Evolutionary conservation across 495 filamentous ascomycete genomes (phyloP).

Genomic region (Beverwykella pulmonaria): DNA sequence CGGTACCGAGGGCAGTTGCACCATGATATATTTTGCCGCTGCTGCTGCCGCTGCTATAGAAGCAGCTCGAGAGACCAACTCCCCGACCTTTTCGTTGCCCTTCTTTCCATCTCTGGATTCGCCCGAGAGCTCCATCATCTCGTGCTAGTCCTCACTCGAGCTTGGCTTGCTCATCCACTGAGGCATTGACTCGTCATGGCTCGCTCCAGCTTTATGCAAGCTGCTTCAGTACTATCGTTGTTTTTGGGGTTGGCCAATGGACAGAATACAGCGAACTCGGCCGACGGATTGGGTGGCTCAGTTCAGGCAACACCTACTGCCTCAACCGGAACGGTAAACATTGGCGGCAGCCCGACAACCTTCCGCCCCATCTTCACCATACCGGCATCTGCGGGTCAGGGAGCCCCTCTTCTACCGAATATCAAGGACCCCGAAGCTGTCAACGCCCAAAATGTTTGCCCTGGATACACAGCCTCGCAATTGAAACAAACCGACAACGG

Average conservation of each 20-base stretch:
- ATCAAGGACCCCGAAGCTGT: conserved; percentile 72
- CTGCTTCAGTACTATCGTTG: conserved; percentile 6
- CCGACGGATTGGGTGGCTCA: conserved; percentile 9
- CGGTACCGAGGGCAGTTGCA: not conserved
- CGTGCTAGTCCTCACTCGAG: not conserved
- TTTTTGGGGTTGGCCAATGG: conserved; percentile 19
- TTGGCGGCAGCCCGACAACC: conserved; percentile 19
- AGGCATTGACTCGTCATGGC: conserved; percentile 26
- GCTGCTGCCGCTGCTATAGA: not conserved
- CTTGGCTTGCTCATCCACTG: not conserved
- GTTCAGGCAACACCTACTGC: not conserved
- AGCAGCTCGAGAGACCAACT: not conserved
- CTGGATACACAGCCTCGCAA: conserved; percentile 62
- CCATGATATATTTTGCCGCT: conserved; percentile 2
- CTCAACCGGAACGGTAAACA: not conserved
- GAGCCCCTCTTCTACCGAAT: conserved; percentile 66
- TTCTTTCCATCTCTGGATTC: not conserved
- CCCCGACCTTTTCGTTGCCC: not conserved
- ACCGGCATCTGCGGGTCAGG: conserved; percentile 59
- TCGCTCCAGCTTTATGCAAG: conserved; percentile 8
- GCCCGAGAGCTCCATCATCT: not conserved
- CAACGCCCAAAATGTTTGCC: conserved; percentile 69
- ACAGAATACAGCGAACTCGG: conserved; percentile 22
- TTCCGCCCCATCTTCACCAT: conserved; percentile 54
- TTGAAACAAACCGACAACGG: conserved; percentile 52